Evolutionary conservation across 2,329 filamentous ascomycete species (phyloP).

Genomic region (Cercospora sp.): DNA sequence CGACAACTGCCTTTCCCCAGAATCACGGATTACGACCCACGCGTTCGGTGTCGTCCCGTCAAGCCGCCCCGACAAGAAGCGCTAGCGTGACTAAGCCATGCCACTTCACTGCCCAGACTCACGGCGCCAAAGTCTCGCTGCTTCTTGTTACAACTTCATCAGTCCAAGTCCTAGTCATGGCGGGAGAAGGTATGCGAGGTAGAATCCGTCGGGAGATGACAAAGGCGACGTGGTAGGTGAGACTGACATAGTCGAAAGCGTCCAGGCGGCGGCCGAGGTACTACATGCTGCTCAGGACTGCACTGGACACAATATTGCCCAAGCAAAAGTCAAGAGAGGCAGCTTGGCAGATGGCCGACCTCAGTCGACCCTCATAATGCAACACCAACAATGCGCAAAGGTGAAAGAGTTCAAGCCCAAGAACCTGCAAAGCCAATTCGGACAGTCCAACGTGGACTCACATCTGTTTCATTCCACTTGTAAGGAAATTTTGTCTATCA

Average conservation of each 20-base stretch:
- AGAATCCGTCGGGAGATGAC: too few relatives aligned
- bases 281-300: neutral
- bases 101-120: neutral
- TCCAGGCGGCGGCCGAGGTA: neutral
- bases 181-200: neutral
- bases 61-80: neutral
- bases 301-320: neutral
- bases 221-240: too few relatives aligned
- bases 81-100: neutral
- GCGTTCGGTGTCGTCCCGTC: neutral
- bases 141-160: neutral
- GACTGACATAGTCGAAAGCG: too few relatives aligned
- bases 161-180: fast-evolving
- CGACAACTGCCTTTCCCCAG: neutral
- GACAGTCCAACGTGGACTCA: neutral
- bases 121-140: neutral
- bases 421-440: neutral
- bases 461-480: neutral
- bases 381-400: too few relatives aligned
- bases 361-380: neutral
- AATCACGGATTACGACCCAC: neutral
- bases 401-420: too few relatives aligned
- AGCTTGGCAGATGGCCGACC: neutral
- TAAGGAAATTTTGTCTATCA: neutral
- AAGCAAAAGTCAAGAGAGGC: neutral